phyloP scores from a whole-genome alignment of 257 asterid genomes.

The Solanum clarkiae region DNA sequence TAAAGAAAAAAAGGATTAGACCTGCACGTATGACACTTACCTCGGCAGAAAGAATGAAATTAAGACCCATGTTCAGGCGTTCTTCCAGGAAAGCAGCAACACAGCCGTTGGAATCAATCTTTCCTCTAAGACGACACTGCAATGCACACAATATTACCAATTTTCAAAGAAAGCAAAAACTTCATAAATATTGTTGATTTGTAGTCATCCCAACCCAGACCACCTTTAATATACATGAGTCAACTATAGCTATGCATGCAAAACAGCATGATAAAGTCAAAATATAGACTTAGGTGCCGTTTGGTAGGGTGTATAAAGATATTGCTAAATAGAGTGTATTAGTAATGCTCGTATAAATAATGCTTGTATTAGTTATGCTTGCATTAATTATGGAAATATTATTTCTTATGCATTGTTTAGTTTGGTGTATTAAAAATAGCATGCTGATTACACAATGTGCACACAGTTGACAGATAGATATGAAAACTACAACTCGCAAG shows the following conservation, averaged over 20 bases:
- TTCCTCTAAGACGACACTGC: constrained; percentile 14
- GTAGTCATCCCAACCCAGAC: background rate
- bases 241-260: background rate
- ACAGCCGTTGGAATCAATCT: constrained; percentile 10
- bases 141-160: background rate
- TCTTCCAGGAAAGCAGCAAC: constrained; percentile 12
- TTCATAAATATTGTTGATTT: background rate
- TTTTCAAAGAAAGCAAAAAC: background rate
- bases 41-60: constrained; percentile 10
- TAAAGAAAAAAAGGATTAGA: background rate
- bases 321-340: too few relatives aligned
- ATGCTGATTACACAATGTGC: too few relatives aligned
- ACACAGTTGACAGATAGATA: background rate
- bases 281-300: background rate
- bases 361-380: too few relatives aligned
- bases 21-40: background rate
- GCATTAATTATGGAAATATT: too few relatives aligned
- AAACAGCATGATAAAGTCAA: background rate
- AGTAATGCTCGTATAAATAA: too few relatives aligned
- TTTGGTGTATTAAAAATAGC: too few relatives aligned
- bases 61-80: constrained; percentile 9
- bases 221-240: background rate
- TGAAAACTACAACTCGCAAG: background rate
- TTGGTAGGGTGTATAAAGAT: too few relatives aligned
- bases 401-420: too few relatives aligned